Conservation (phyloP, 345 rosid species). For the Combretum micranthum region DNA sequence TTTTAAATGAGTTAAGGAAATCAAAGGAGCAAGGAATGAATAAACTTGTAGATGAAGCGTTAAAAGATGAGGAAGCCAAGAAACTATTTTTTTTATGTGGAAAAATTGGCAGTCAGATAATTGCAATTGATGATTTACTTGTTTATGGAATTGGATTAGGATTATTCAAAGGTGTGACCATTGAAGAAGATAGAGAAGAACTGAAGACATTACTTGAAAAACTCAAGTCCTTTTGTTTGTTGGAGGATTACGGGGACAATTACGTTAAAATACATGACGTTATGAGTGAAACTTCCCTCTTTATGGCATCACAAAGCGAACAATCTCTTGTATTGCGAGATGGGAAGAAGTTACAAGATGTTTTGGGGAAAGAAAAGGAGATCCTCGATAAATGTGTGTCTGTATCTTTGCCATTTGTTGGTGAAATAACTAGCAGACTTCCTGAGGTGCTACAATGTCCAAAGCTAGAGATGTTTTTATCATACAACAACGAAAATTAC, state of each 20-base stretch:
- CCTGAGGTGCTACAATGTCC: conserved; percentile 12
- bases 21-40: not conserved
- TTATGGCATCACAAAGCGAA: conserved; percentile 9
- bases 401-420: conserved; percentile 1
- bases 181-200: conserved; percentile 1
- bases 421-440: conserved; percentile 5
- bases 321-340: not conserved
- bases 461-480: conserved; percentile 1
- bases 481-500: not conserved
- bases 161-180: no score
- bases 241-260: not conserved
- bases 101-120: not conserved
- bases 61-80: not conserved
- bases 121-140: not conserved
- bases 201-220: not conserved
- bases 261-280: conserved; percentile 20
- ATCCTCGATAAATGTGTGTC: not conserved
- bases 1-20: not conserved
- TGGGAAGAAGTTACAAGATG: not conserved
- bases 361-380: not conserved
- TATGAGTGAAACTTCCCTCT: conserved; percentile 7
- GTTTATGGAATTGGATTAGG: conserved; percentile 11
- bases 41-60: not conserved
- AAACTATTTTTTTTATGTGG: not conserved
- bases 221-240: conserved; percentile 17